Evolutionary conservation across 2,329 filamentous ascomycete genomes (phyloP), one percentile per base, ranked within the genome.

Genomic region (Aureobasidium sp.): DNA sequence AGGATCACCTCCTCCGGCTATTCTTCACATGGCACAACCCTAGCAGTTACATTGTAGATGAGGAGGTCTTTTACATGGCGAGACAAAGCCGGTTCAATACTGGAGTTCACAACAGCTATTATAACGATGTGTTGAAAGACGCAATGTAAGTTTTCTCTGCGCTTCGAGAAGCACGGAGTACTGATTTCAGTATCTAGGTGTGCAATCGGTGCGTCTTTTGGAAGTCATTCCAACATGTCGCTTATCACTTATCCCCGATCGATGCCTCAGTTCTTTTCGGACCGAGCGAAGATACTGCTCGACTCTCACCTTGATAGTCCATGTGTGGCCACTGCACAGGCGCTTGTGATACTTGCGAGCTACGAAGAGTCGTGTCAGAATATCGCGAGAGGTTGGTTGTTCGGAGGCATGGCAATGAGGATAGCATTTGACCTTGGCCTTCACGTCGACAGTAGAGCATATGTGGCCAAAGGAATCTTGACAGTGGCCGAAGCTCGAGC

Each of bases 21-120:
- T 80, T 76, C 61, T 81, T 81, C 61, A 74, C 76, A 1, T 80
- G 78, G 78, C 77, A 81, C 65, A 79, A 81, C 51, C 72, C 77
- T 6, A 75, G 74, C 45, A 75, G 76, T 49, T 76, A 78, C 49
- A 73, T 78, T 1, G 76, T 80, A 2, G 77, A 80, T 59, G 74
- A 75, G 47, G 72, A 74, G 5, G 68, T 71, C 64, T 72, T 66
- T 29, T 67, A 63, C 9, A 60, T 52, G 61, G 64, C 53, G 62
- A 67, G 57, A 41, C 57, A 60, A 14, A 49, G 39, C 41, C 51
- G 45, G 34, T 49, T 60, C 17, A 41, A 49, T 15, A 51, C 36
- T 42, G 61, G 63, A 41, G 62, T 64, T 42, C 45, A 59, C 6
- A 59, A 49, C 22, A 61, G 58, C 14, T 57, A 57, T 20, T 69